These are phyloP conservation scores for Sordaria brevicollis DNA, from an alignment of 495 filamentous ascomycete genomes.

Conservation along the genomic window DNA sequence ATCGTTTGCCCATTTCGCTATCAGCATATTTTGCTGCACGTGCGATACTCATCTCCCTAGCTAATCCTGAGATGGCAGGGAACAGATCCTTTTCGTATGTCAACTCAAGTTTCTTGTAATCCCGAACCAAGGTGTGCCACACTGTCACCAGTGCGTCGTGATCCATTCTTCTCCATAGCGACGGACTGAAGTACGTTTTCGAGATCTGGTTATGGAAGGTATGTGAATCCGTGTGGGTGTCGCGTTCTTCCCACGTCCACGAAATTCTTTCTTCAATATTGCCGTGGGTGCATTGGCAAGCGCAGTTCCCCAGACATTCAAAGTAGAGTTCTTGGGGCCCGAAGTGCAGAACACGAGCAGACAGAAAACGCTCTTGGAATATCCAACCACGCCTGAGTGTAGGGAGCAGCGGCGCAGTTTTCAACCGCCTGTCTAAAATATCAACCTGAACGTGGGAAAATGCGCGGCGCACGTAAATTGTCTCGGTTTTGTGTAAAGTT, in stretches of 20 bases:
- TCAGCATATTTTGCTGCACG: neutral
- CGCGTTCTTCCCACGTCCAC: too few relatives aligned
- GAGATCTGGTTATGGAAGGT: neutral
- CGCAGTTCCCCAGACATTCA: slow-evolving; percentile 1
- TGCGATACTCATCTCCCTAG: neutral
- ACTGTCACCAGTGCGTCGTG: neutral
- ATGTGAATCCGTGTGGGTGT: neutral
- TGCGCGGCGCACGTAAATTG: slow-evolving; percentile 2
- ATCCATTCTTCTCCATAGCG: too few relatives aligned
- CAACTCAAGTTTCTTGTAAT: slow-evolving; percentile 4
- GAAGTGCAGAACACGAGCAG: slow-evolving; percentile 12
- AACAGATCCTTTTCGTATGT: slow-evolving; percentile 10
- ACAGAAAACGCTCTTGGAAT: slow-evolving; percentile 11
- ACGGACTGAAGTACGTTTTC: slow-evolving; percentile 9
- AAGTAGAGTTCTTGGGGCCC: slow-evolving; percentile 8
- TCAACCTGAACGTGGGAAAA: too few relatives aligned
- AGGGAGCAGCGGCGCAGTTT: slow-evolving; percentile 1
- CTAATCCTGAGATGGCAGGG: slow-evolving; percentile 9
- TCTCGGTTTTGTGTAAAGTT: neutral
- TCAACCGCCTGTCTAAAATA: neutral
- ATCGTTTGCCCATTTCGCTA: neutral
- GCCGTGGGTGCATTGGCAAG: slow-evolving; percentile 12
- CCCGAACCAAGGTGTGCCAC: slow-evolving; percentile 11
- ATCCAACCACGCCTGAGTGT: slow-evolving; percentile 12
- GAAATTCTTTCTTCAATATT: too few relatives aligned